Base-by-base conservation (phyloP, 1,139 yeast species). In the Magnusiomyces sp. region DNA sequence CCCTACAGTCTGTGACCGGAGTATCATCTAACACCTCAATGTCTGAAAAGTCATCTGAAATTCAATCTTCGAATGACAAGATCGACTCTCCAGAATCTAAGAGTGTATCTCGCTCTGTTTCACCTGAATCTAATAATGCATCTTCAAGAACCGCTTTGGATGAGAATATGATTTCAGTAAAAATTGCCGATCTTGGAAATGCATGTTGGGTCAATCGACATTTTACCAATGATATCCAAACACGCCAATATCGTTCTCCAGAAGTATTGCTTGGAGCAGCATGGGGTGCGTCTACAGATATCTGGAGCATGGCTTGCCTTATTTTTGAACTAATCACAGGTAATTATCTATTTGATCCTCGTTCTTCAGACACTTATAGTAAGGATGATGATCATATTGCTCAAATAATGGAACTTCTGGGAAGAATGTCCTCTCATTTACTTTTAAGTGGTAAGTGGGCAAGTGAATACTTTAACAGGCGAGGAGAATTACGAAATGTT, bases 351-450 rank as follows among this genome's bases (percentile, higher is more conserved):
- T 88, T 87, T 66, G 94, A 86, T 62, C 95, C 95, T 10, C 83
- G 79, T 51, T 76, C 75, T 50, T 88, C 89, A 7, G 69, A 71
- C 49, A 59, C 68, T 41, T 86, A 82, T 62, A 68, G 75, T 53
- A 83, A 84, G 62, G 89, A 85, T 63, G 95, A 87, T 58, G 95
- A 87, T 65, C 95, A 87, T 65, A 66, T 87, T 56, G 95, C 95
- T 0, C 95, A 86, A 63, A 83, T 86, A 31, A 77, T 85, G 40
- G 95, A 86, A 67, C 70, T 86, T 39, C 66, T 84, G 42, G 89
- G 90, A 1, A 69, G 72, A 29, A 72, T 79, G 44, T 88, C 92
- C 1, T 63, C 71, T 10, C 70, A 71, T 37, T 70, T 78, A 33
- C 69, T 83, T 43, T 64, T 70, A 46, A 69, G 76, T 38, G 84